These are phyloP conservation scores for Saccharum hybrid DNA, from an alignment of 202 grass and related monocot genomes.

Conservation along the genomic window DNA sequence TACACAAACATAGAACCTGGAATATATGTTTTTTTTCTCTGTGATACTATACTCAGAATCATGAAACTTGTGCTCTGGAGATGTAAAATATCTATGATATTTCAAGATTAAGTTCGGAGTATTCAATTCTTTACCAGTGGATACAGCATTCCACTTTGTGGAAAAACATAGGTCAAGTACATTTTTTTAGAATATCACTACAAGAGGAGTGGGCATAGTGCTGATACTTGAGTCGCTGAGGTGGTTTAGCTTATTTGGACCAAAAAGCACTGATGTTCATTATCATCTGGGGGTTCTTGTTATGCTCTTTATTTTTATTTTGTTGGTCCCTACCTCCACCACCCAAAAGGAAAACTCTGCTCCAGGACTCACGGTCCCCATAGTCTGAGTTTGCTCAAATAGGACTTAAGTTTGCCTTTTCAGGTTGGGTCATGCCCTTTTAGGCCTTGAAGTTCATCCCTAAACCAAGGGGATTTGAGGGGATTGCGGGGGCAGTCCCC, in stretches of 20 bases:
- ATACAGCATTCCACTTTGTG: neutral
- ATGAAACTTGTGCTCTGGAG: neutral
- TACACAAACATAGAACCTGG: neutral
- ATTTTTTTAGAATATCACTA: neutral
- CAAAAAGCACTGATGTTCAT: neutral
- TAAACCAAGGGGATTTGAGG: too few species aligned
- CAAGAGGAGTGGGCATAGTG: neutral
- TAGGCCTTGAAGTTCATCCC: too few species aligned
- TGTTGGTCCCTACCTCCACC: neutral
- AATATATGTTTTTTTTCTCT: neutral
- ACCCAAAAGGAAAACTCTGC: neutral
- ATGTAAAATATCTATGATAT: neutral
- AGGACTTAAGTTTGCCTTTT: slow-evolving; percentile 5
- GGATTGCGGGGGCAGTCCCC: too few species aligned
- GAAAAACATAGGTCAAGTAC: neutral
- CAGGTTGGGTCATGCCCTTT: neutral
- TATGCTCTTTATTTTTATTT: neutral
- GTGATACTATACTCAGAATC: neutral
- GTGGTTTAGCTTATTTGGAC: neutral
- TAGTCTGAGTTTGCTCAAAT: neutral
- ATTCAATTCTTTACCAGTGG: neutral
- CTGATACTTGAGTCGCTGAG: neutral
- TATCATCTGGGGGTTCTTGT: neutral
- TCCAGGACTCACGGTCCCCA: neutral
- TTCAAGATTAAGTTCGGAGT: neutral